Evolutionary conservation across 2,329 filamentous ascomycete species (phyloP), one percentile per base, ranked within the genome.

Genomic region (Scleromitrula shiraiana): DNA sequence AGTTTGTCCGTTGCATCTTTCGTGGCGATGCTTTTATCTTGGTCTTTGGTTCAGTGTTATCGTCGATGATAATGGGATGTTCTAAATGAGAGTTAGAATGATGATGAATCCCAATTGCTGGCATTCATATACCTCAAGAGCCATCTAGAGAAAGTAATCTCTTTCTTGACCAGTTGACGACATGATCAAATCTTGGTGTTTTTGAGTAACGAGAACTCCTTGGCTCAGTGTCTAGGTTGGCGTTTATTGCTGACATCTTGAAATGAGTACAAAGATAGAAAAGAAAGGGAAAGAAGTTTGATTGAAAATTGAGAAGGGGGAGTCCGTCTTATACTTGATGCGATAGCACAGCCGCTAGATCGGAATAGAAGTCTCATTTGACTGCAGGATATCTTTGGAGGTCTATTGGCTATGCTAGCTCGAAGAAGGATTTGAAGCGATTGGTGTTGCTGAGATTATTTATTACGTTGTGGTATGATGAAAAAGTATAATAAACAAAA

Each of bases 201-300:
- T 41, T 41, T 41, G 24, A 10, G n/a, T 41, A 14, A 41, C 38
- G 38, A 41, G 38, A 41, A 41, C 24, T 24, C 17, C 38, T 41
- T 41, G 10, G 24, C 15, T 41, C 8, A 2, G n/a, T 19, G 38
- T 30, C 8, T 41, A 19, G 24, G 24, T 41, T 41, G 38, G 24
- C 24, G 0, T 41, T 41, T 20, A 15, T 41, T 4, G 8, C 26
- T 7, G 24, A 41, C n/a, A 41, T 41, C 15, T 40, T 40, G 38
- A 29, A 40, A n/a, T 29, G 27, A 40, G 15, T 40, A 14, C n/a
- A 40, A 40, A 40, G 38, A 40, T 40, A 10, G 9, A 40, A 40
- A 17, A 29, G n/a, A 27, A 40, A 40, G 20, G n/a, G 19, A 19
- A 40, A 10, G n/a, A 40, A 40, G 19, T 12, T 30, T 30, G 4